Base-by-base conservation (phyloP, 2,329 filamentous ascomycete species). In the Cytospora leucostoma region DNA sequence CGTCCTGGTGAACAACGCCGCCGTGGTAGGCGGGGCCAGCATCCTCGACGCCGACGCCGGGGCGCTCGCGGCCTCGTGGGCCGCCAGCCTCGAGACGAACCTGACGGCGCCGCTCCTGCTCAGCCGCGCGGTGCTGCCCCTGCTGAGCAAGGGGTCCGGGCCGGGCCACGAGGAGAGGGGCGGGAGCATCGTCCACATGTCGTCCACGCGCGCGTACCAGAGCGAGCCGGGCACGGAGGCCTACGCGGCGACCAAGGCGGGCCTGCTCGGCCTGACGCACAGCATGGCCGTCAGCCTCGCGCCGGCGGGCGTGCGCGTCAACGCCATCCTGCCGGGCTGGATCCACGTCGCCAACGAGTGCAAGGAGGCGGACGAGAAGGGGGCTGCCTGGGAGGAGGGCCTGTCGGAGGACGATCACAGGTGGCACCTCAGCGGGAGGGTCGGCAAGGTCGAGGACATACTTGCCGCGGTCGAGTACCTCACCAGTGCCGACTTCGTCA, bases 301-400 rank as follows among this genome's bases (percentile, higher is more conserved):
- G 56, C 69, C 72, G 4, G 74, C 77, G 52, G 74, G 76, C 12
- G 76, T 84, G 33, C 73, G 79, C 5, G 78, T 81, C 33, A 83
- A 82, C 65, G 76, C 79, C 0, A 78, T 84, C 17, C 68, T 82
- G 38, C 81, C 80, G 0, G 81, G 81, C 0, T 84, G 81, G 82
- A 81, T 84, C 54, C 75, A 82, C 67, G 81, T 83, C 8, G 72
- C 68, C 54, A 73, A 81, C 53, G 71, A 73, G 64, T 69, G 68
- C 61, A 68, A 64, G 47, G 69, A 66, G 32, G 71, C 70, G 11
- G 71, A 83, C 67, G 75, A 77, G 67, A 70, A 73, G 49, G 74
- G 74, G 0, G 65, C 57, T 55, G 65, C 66, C 38, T 83, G 80
- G 81, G 79, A 81, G 63, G 77, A 80, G 4, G 79, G 77, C 0